These are phyloP conservation scores for Ampelocalamus luodianensis DNA, from an alignment of 176 grass and related monocot species.

Conservation along the genomic window DNA sequence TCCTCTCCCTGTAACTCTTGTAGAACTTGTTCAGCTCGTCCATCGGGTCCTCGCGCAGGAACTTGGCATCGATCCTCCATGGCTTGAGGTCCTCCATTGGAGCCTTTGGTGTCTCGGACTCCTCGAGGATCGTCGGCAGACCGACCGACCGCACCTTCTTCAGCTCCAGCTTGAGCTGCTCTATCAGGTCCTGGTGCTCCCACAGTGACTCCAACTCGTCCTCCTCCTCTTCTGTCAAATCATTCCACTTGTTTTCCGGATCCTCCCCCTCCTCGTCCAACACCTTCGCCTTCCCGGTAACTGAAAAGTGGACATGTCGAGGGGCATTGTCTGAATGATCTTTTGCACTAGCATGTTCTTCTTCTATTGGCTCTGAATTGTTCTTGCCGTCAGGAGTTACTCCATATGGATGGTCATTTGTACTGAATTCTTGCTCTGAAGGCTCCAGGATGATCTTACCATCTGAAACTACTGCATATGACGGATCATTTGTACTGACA, in stretches of 20 bases:
- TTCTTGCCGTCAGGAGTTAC: not conserved
- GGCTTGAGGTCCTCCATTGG: constrained; percentile 82
- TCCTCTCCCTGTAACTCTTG: constrained; percentile 93
- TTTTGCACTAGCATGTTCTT: not conserved
- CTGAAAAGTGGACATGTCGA: constrained; percentile 46
- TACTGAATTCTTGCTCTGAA: constrained; percentile 34
- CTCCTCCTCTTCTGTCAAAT: constrained; percentile 74
- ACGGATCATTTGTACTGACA: constrained; percentile 24
- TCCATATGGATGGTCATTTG: constrained; percentile 25
- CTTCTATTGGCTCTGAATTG: constrained; percentile 4
- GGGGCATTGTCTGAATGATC: constrained; percentile 28
- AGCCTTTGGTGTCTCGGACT: constrained; percentile 75
- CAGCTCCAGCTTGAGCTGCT: constrained; percentile 92
- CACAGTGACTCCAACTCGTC: constrained; percentile 90
- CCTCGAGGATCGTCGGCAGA: constrained; percentile 86
- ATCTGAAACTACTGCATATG: constrained; percentile 15
- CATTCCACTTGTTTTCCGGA: constrained; percentile 51
- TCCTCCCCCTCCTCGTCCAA: constrained; percentile 33
- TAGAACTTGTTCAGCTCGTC: constrained; percentile 97
- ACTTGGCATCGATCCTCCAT: constrained; percentile 83
- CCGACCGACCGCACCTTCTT: constrained; percentile 72
- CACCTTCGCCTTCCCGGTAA: constrained; percentile 39
- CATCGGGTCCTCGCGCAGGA: constrained; percentile 78
- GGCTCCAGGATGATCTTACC: not conserved
- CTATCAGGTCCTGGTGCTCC: constrained; percentile 95